phyloP scores from a whole-genome alignment of 148 eudicot genomes.

The Silene uniflora region DNA sequence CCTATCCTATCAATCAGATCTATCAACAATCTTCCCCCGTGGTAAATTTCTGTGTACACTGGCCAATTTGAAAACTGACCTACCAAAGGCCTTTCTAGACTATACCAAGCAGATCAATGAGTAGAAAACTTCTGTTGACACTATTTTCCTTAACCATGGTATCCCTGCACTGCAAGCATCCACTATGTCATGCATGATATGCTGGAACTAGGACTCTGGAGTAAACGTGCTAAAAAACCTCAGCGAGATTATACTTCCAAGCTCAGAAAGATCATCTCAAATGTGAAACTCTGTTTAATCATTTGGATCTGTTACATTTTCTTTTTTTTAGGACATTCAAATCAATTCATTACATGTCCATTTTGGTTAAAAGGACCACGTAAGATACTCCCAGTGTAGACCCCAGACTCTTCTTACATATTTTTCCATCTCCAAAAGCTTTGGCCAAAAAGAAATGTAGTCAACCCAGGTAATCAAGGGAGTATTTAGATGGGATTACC shows the following conservation, averaged over 20 bases:
- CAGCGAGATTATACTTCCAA: background rate
- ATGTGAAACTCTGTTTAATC: too few species aligned
- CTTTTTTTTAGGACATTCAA: too few species aligned
- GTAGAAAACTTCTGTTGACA: background rate
- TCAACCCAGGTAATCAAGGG: too few species aligned
- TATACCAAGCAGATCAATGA: background rate
- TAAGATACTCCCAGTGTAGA: too few species aligned
- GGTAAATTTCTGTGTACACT: background rate
- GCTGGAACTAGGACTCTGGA: background rate
- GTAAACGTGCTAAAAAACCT: background rate
- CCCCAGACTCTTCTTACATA: too few species aligned
- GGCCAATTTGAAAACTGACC: background rate
- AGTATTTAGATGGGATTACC: too few species aligned
- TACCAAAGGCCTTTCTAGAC: background rate
- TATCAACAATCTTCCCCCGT: background rate
- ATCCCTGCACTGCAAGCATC: background rate
- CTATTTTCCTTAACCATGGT: background rate
- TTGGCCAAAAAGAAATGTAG: too few species aligned
- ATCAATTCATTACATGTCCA: too few species aligned
- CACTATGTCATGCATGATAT: background rate
- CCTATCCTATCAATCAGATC: slow-evolving; percentile 4
- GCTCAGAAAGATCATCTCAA: too few species aligned
- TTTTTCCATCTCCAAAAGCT: too few species aligned
- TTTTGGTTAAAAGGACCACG: too few species aligned
- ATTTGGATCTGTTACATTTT: too few species aligned